Conservation (phyloP, 805 yeast genomes). For the Wickerhamiella brachini region DNA sequence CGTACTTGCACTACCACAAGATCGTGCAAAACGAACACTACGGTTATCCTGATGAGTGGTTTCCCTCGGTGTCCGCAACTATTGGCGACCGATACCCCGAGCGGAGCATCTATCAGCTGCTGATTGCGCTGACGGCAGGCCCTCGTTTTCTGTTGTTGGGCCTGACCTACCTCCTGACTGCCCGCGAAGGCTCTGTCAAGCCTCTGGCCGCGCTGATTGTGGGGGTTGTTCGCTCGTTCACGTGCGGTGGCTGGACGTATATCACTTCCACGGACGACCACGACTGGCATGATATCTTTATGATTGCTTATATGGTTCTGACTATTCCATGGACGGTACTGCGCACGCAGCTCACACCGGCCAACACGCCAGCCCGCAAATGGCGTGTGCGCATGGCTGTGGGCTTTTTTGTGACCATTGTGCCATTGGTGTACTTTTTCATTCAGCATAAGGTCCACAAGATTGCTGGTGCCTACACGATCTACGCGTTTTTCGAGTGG, state of each 20-base stretch:
- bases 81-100: slow-evolving; percentile 97
- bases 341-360: slow-evolving; percentile 40
- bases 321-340: slow-evolving; percentile 84
- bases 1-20: slow-evolving; percentile 66
- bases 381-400: slow-evolving; percentile 40
- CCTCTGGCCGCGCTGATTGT: slow-evolving; percentile 27
- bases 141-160: slow-evolving; percentile 66
- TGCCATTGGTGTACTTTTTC: slow-evolving; percentile 79
- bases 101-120: slow-evolving; percentile 76
- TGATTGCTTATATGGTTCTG: slow-evolving; percentile 78
- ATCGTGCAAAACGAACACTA: slow-evolving; percentile 76
- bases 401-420: slow-evolving; percentile 52
- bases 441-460: slow-evolving; percentile 85
- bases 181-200: slow-evolving; percentile 25
- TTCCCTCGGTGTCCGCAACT: slow-evolving; percentile 92
- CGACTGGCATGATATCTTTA: slow-evolving; percentile 88
- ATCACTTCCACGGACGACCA: slow-evolving; percentile 95
- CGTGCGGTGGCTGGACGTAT: slow-evolving; percentile 98
- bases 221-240: slow-evolving; percentile 81
- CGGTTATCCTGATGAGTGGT: slow-evolving; percentile 97
- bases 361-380: slow-evolving; percentile 31
- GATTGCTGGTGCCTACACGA: slow-evolving; percentile 87
- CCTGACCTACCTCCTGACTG: slow-evolving; percentile 31
- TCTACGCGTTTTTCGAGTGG: slow-evolving; percentile 95
- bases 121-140: slow-evolving; percentile 87